Base-by-base conservation (phyloP, 2,329 filamentous ascomycete species). In the Xylariaceae sp. region DNA sequence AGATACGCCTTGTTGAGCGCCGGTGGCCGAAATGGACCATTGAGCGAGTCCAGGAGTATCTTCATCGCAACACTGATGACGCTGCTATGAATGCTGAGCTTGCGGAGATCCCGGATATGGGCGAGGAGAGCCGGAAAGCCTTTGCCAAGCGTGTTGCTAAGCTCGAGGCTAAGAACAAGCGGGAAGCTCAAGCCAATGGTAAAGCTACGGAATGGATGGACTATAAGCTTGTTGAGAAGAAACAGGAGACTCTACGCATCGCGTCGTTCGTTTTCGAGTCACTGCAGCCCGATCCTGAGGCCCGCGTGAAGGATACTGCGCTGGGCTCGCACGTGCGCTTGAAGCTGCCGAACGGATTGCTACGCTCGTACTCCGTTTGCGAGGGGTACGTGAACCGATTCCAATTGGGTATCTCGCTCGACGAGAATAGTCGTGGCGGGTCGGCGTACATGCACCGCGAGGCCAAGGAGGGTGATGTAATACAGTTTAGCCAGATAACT, bases 291-390 rank as follows among this genome's bases (percentile, higher is more conserved):
- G 56, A 69, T 1, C 47, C 57, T 0, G 65, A 68, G 2, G 58
- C 60, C 0, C 63, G 67, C 0, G 53, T 64, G 2, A 62, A 70
- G 3, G 56, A 64, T 21, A 47, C 65, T 3, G 50, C 41, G 32
- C 50, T 52, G 6, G 81, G 79, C 2, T 70, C 74, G 8, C 80
- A 85, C 55, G 77, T 76, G 1, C 73, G 75, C 32, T 55, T 86
- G 19, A 77, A 70, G 53, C 67, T 86, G 1, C 75, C 73, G 1
- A 77, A 75, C 32, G 76, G 76, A 0, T 63, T 85, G 0, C 61
- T 78, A 1, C 68, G 83, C 8, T 72, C 76, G 0, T 86, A 85
- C 56, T 85, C 81, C 0, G 66, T 86, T 27, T 74, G 83, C 0
- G 67, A 67, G 1, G 77, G 77, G 0, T 70, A 69, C 37, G 63